Evolutionary conservation across 2,329 filamentous ascomycete genomes (phyloP).

Genomic region (Talaromyces sp.): DNA sequence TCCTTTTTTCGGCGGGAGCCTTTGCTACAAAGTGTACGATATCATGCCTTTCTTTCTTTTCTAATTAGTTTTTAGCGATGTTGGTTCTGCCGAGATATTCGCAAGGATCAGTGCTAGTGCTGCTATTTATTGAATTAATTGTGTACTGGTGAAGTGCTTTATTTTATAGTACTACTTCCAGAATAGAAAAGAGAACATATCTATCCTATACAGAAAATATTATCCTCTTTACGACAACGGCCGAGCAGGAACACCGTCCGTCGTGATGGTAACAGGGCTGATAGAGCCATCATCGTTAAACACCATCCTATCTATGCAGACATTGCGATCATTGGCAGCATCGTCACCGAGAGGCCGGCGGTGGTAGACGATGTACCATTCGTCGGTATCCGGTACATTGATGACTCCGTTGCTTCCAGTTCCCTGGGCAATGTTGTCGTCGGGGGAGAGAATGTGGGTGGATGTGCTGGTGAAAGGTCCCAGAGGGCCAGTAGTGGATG

Average conservation of each 20-base stretch:
- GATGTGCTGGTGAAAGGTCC: slow-evolving; percentile 37
- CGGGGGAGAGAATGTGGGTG: slow-evolving; percentile 32
- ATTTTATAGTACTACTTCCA: not conserved
- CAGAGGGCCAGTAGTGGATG: slow-evolving; percentile 31
- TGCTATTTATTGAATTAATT: not conserved
- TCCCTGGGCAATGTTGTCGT: slow-evolving; percentile 24
- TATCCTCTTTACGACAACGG: not conserved
- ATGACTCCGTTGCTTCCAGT: slow-evolving; percentile 43
- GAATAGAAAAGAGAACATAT: not conserved
- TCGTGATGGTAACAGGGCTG: slow-evolving; percentile 37
- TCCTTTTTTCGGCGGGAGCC: no score
- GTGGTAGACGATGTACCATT: slow-evolving; percentile 47
- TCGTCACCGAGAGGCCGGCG: slow-evolving; percentile 43
- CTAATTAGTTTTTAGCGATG: no score
- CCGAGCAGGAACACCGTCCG: slow-evolving; percentile 18
- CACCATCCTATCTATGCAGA: slow-evolving; percentile 47
- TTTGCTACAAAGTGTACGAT: no score
- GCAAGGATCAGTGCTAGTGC: no score
- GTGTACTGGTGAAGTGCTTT: not conserved
- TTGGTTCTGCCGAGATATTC: no score
- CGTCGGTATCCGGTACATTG: slow-evolving; percentile 30
- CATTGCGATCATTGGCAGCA: slow-evolving; percentile 43
- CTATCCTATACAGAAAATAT: not conserved
- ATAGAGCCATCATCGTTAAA: slow-evolving; percentile 44
- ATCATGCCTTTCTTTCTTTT: no score